Percentiles rank a stretch among this genome's conserved stretches.
These are phyloP conservation scores for Spergularia azorica DNA, from an alignment of 179 eudicot species.

Conservation along the genomic window DNA sequence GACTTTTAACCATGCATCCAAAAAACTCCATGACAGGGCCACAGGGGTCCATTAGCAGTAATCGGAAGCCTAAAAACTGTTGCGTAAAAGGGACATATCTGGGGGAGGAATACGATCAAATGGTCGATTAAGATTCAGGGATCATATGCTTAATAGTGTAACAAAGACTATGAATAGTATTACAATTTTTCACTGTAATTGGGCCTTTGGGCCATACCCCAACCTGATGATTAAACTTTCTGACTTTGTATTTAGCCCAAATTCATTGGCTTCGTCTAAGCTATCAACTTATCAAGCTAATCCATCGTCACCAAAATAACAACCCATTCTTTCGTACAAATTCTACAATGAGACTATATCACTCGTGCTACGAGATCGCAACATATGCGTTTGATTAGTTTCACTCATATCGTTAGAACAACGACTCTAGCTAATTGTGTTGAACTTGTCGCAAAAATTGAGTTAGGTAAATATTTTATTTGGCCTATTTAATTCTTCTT, in stretches of 20 bases:
- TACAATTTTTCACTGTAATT: conserved; percentile 1
- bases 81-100: conserved; percentile 13
- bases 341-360: too few relatives aligned
- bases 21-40: background rate
- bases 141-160: background rate
- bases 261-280: conserved; percentile 13
- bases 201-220: conserved; percentile 13
- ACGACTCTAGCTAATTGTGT: too few relatives aligned
- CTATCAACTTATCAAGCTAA: background rate
- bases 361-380: too few relatives aligned
- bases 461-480: too few relatives aligned
- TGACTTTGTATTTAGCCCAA: conserved; percentile 12
- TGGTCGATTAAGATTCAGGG: background rate
- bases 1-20: too few relatives aligned
- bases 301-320: too few relatives aligned
- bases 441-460: too few relatives aligned
- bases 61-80: background rate
- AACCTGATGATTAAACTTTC: conserved; percentile 16
- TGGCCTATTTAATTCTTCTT: too few relatives aligned
- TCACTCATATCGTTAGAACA: too few relatives aligned
- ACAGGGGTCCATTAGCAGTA: background rate
- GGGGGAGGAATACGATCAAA: conserved; percentile 14
- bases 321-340: too few relatives aligned
- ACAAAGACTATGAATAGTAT: background rate
- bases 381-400: too few relatives aligned